phyloP scores from a whole-genome alignment of 2,329 filamentous ascomycete genomes.

The Fusarium dimerum region DNA sequence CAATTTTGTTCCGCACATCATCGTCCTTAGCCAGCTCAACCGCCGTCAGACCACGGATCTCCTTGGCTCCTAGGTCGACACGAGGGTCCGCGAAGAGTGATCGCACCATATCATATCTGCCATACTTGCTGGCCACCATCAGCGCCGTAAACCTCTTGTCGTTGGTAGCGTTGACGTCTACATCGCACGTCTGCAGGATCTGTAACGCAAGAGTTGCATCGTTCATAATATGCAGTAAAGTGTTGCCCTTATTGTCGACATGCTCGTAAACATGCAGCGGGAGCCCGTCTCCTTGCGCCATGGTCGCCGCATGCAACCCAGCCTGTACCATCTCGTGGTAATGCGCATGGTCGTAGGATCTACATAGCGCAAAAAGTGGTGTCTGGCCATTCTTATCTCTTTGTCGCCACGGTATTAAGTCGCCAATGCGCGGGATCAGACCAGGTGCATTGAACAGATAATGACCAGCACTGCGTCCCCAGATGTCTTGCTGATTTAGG shows the following conservation, averaged over 20 bases:
- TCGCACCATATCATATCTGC: conserved; percentile 88
- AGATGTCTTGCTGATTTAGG: conserved; percentile 73
- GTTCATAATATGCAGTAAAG: conserved; percentile 91
- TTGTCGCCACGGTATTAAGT: conserved; percentile 81
- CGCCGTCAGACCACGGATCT: conserved; percentile 85
- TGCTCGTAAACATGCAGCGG: conserved; percentile 92
- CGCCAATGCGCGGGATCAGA: conserved; percentile 75
- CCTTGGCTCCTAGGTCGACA: conserved; percentile 82
- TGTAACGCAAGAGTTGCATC: conserved; percentile 74
- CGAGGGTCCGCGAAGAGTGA: conserved; percentile 84
- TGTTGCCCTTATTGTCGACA: conserved; percentile 90
- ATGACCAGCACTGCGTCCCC: conserved; percentile 89
- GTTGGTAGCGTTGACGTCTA: conserved; percentile 94
- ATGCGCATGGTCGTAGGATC: conserved; percentile 89
- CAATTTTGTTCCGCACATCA: conserved; percentile 93
- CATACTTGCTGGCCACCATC: conserved; percentile 99
- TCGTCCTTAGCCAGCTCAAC: conserved; percentile 98
- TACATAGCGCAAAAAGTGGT: conserved; percentile 91
- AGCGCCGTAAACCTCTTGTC: conserved; percentile 93
- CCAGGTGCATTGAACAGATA: conserved; percentile 91
- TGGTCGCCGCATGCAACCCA: conserved; percentile 73
- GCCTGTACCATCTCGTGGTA: conserved; percentile 87
- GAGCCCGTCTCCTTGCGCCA: conserved; percentile 73
- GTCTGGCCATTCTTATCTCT: conserved; percentile 97
- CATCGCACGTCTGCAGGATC: conserved; percentile 82